phyloP scores from a whole-genome alignment of 495 filamentous ascomycete genomes.

The Aspergillus wentii region DNA sequence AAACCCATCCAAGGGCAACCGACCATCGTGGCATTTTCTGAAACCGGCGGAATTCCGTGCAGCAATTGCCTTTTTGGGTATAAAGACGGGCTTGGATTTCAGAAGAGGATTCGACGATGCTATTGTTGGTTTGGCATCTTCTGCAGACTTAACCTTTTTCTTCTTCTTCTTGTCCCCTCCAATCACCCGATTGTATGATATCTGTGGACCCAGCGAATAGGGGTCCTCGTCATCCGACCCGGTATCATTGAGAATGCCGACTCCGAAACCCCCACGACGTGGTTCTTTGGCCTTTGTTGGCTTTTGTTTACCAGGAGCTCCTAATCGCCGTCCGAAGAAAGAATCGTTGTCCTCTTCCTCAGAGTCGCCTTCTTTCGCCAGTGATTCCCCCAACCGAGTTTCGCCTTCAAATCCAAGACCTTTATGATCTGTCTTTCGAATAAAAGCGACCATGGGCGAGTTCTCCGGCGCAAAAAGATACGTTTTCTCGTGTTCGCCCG shows the following conservation, averaged over 20 bases:
- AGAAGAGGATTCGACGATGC: constrained; percentile 59
- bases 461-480: constrained; percentile 91
- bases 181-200: constrained; percentile 82
- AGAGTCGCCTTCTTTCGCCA: constrained; percentile 28
- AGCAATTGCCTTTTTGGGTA: constrained; percentile 65
- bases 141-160: constrained; percentile 46
- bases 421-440: constrained; percentile 71
- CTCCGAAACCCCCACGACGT: constrained; percentile 67
- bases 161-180: constrained; percentile 85
- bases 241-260: constrained; percentile 88
- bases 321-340: constrained; percentile 37
- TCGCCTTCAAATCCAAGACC: constrained; percentile 80
- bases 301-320: constrained; percentile 21
- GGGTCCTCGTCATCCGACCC: constrained; percentile 98
- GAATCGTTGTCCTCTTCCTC: constrained; percentile 48
- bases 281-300: constrained; percentile 45
- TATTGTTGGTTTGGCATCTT: constrained; percentile 27
- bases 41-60: constrained; percentile 53
- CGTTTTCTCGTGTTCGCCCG: constrained; percentile 40
- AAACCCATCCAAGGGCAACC: constrained; percentile 82
- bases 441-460: constrained; percentile 67
- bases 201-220: constrained; percentile 85
- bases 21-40: constrained; percentile 84
- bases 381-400: constrained; percentile 40
- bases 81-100: constrained; percentile 66